Percentiles rank a stretch among this genome's conserved stretches.
Evolutionary conservation across 2,329 filamentous ascomycete genomes (phyloP).

Genomic region (Gnomoniopsis smithogilvyi): DNA sequence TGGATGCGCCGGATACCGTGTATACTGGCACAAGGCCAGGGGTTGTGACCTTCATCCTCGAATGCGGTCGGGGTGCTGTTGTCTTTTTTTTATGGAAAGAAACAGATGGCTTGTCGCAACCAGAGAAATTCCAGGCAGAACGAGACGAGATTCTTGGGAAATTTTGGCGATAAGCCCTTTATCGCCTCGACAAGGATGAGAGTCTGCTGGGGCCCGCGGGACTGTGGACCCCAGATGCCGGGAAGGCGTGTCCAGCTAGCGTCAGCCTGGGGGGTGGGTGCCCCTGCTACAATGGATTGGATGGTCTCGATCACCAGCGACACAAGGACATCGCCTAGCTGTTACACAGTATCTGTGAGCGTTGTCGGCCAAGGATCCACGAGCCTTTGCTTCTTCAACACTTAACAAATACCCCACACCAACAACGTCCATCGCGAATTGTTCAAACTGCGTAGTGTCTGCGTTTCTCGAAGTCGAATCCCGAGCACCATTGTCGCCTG

Average conservation of each 20-base stretch:
- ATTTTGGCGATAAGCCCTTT: slow-evolving; percentile 10
- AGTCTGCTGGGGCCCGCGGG: background rate
- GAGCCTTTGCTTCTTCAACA: background rate
- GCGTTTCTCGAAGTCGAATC: background rate
- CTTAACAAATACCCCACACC: background rate
- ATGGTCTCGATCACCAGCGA: background rate
- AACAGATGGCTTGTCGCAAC: background rate
- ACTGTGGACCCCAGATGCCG: too few species aligned
- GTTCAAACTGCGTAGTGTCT: background rate
- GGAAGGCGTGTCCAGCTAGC: too few species aligned
- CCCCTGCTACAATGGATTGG: background rate
- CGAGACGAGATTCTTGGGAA: background rate
- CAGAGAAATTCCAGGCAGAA: background rate
- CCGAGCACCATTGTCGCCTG: slow-evolving; percentile 2
- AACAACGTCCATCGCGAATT: background rate
- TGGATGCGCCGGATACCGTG: slow-evolving; percentile 88
- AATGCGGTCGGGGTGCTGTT: background rate
- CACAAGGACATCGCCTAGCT: background rate
- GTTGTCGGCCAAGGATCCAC: background rate
- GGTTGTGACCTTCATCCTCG: slow-evolving; percentile 74
- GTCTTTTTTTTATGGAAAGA: background rate
- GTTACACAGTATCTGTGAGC: background rate
- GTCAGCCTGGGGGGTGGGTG: background rate
- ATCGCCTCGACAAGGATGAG: background rate
- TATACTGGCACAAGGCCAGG: slow-evolving; percentile 84